Evolutionary conservation across 2,329 filamentous ascomycete species (phyloP).

Genomic region (Albophoma yamanashiensis): DNA sequence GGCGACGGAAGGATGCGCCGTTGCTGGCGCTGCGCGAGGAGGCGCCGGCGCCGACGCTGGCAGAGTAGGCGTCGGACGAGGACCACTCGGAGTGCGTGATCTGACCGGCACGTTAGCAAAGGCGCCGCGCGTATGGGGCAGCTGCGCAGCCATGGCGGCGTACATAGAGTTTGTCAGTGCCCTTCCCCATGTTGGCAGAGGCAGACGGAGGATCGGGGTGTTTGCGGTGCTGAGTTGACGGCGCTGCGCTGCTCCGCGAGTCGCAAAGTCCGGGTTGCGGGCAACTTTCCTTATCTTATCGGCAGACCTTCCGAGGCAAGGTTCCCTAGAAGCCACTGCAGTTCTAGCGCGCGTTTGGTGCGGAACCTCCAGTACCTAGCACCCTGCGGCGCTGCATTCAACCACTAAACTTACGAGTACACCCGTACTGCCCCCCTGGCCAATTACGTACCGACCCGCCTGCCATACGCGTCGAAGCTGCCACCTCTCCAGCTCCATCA

Average conservation of each 20-base stretch:
- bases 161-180: constrained; percentile 36
- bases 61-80: constrained; percentile 78
- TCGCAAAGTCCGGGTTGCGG: not conserved
- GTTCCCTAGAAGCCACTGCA: not conserved
- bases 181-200: constrained; percentile 25
- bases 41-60: constrained; percentile 62
- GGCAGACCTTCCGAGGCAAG: no score
- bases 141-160: constrained; percentile 1
- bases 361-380: no score
- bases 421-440: not conserved
- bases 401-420: no score
- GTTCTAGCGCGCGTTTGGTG: not conserved
- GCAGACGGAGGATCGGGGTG: not conserved
- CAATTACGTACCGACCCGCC: not conserved
- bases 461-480: not conserved
- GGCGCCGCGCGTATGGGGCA: not conserved
- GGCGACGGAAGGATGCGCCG: constrained; percentile 62
- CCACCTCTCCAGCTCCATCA: not conserved
- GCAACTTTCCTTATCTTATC: not conserved
- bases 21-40: constrained; percentile 36
- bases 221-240: not conserved
- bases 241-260: not conserved
- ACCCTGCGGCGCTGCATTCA: no score
- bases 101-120: constrained; percentile 10
- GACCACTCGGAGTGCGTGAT: constrained; percentile 99